Base-by-base conservation (phyloP, 768 basidiomycete species). In the Calocybe indica region DNA sequence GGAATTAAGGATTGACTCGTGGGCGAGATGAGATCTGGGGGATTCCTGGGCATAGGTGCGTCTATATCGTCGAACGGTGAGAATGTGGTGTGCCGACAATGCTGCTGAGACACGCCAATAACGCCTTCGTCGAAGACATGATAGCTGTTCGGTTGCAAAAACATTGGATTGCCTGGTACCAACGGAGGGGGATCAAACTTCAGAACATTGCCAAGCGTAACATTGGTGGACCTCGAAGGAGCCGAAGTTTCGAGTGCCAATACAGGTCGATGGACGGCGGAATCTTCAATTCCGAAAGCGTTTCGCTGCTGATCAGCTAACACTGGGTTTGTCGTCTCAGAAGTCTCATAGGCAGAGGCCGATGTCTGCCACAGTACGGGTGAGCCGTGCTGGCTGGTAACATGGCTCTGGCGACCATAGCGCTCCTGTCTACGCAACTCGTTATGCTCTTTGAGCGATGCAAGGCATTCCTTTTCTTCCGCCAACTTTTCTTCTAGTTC, bases 401-500 rank as follows among this genome's bases (percentile, higher is more conserved):
- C 63, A 47, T 62, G 62, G 29, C 33, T 46, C 14, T 69, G 63
- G 41, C 59, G 28, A 12, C 8, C 30, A 6, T 31, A 61, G 45
- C 67, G 67, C 45, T 70, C 71, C 44, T 76, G 70, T 59, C 64
- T 75, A 48, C 69, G 60, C 41, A 69, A 66, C 55, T 81, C 79
- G 30, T 75, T 79, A 43, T 73, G 76, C 53, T 82, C 81, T 55
- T 79, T 80, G 34, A 79, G 71, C n/a, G 64, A 60, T 52, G 65
- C 72, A 48, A 93, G 66, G 46, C 72, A 72, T 53, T 79, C 79
- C 65, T 75, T 82, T 63, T 82, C 80, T 49, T 76, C 72, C 31
- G 76, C 72, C 33, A 92, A 73, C 55, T 69, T 76, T 41, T 83
- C 83, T 63, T 93, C 90, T 47, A 92, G 66, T 56, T 85, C 86